Percentiles rank a stretch among this genome's conserved stretches.
Conservation (phyloP, 73 alveolate genomes). For the Paramecium caudatum region DNA sequence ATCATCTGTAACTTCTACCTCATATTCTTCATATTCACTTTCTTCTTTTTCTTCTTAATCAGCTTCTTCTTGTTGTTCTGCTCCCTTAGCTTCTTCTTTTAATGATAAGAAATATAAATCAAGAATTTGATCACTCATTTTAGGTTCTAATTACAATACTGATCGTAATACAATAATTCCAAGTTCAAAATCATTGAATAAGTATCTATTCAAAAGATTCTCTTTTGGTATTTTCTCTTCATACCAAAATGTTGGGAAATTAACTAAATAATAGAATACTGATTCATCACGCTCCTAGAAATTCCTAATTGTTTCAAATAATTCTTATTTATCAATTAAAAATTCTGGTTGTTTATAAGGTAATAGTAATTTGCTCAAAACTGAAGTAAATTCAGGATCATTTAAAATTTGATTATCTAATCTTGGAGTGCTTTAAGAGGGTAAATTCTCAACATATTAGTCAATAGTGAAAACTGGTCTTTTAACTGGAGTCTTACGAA, state of each 20-base stretch:
- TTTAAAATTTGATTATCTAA: slow-evolving; percentile 8
- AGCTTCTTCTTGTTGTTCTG: neutral
- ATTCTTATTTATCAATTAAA: neutral
- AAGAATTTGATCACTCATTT: neutral
- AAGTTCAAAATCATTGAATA: neutral
- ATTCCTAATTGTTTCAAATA: neutral
- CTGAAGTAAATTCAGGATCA: slow-evolving; percentile 6
- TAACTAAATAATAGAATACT: neutral
- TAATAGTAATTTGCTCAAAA: neutral
- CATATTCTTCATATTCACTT: neutral
- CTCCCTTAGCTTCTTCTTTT: neutral
- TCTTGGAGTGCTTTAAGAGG: neutral
- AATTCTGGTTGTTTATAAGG: neutral
- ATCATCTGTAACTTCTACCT: neutral
- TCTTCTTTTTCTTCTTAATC: neutral
- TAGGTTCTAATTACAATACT: neutral
- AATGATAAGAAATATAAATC: neutral
- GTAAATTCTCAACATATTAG: neutral
- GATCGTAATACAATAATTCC: neutral
- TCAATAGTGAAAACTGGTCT: slow-evolving; percentile 3
- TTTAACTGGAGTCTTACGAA: slow-evolving; percentile 10
- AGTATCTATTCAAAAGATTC: neutral
- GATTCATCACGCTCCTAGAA: neutral
- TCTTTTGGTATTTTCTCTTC: neutral
- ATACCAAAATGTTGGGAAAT: slow-evolving; percentile 39